A percentile compares a stretch with the other conserved stretches of the same genome.
Conservation (phyloP, 441 rosid species). For the Mallotus japonicus region DNA sequence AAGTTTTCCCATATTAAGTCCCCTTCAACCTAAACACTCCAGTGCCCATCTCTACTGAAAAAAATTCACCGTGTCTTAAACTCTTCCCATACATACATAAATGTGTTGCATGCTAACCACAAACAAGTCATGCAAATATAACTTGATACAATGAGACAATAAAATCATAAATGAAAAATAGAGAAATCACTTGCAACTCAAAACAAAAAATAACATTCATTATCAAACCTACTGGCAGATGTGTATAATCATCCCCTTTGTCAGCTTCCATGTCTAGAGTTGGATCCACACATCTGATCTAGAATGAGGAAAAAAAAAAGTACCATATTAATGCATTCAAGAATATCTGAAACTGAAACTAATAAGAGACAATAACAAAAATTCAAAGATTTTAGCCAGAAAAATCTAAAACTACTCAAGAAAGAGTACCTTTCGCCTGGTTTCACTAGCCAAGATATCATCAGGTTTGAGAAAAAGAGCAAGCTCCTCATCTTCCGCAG, state of each 20-base stretch:
- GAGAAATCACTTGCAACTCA: background rate
- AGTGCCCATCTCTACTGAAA: background rate
- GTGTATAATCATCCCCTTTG: slow-evolving; percentile 87
- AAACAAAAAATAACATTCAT: background rate
- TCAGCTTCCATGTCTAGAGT: slow-evolving; percentile 95
- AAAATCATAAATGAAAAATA: background rate
- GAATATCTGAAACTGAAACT: slow-evolving; percentile 1
- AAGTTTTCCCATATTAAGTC: background rate
- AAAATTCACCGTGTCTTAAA: background rate
- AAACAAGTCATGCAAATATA: slow-evolving; percentile 7
- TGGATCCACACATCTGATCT: slow-evolving; percentile 90
- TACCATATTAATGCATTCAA: background rate
- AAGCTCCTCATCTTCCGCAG: slow-evolving; percentile 96
- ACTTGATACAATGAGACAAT: background rate
- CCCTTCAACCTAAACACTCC: background rate
- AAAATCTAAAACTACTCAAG: slow-evolving; percentile 12
- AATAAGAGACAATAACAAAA: background rate
- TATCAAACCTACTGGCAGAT: slow-evolving; percentile 62
- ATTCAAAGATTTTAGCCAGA: background rate
- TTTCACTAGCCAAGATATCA: slow-evolving; percentile 76
- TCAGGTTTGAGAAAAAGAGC: slow-evolving; percentile 86
- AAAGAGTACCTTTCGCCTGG: slow-evolving; percentile 61
- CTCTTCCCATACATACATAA: background rate
- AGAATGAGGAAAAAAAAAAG: slow-evolving; percentile 12
- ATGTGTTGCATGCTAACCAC: background rate